Evolutionary conservation across 441 rosid genomes (phyloP), one percentile per base, ranked within the genome.

Genomic region (Croton setiger): DNA sequence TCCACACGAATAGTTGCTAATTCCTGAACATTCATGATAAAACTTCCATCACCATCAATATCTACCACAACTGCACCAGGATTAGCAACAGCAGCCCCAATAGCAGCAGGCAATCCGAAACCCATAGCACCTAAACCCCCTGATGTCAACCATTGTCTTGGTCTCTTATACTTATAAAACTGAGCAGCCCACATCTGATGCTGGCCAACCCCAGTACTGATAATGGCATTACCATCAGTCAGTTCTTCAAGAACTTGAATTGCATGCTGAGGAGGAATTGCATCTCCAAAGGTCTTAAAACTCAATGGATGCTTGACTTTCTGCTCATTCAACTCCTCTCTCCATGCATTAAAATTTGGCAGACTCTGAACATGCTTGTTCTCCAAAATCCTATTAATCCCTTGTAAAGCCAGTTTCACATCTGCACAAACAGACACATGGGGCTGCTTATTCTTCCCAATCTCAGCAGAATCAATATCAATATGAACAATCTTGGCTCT

Each of bases 131-230:
- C 99, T 20, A 94, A 83, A 2, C 99, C 99, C 5, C 85, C 94
- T 0, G 98, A 92, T 0, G 99, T 85, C 75, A 94, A 60, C 98
- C 94, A 94, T 68, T 92, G 98, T 36, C 93, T 88, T n/a, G 98
- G 93, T 64, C 79, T 90, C 71, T 77, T 85, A 71, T 88, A 94
- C 72, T 88, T 94, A 84, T 94, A 94, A 76, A 87, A 92, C 69
- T 94, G 98, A n/a, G 99, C 96, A 20, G 99, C 98, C 98, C 97
- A 94, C 97, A 94, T 94, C 69, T 92, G 98, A 83, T 94, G 99
- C 67, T 94, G 99, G 7, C 98, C 99, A 17, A 92, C 98, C 69
- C 99, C 98, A 1, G 99, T 94, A 48, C 98, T 90, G 23, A 94
- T 66, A 55, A 94, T 90, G 0, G 99, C 99, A n/a, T 90, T 83